Base-by-base conservation (phyloP, 192 early-diverging fungal species). In the Dissophora globulifera region DNA sequence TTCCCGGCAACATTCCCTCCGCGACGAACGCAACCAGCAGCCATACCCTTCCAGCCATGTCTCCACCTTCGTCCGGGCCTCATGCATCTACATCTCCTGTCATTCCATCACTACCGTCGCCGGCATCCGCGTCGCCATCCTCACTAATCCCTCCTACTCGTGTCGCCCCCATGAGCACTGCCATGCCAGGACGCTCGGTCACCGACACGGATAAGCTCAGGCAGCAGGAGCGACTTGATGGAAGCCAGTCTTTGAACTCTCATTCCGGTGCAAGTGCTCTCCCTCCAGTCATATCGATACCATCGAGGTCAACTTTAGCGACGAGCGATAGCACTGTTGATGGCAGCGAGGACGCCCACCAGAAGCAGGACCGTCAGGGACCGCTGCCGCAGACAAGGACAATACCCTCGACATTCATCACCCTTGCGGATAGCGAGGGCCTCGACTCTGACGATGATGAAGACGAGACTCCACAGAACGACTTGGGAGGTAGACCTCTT, bases 391-490 rank as follows among this genome's bases (percentile, higher is more conserved):
- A 38, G 1, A 35, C 53, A 1, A 67, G 38, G 22, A n/a, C 30
- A 30, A 71, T 71, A 19, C 60, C 69, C 1, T 62, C 58, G 25
- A 71, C 69, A 15, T 71, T 71, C 25, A 57, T 71, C 40, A 50
- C 69, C 1, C 27, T 71, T 2, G 22, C 53, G 15, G 47, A 50
- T 27, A 17, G 6, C 20, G 43, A 53, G 17, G 31, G 41, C 17
- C 29, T 33, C 2, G 55, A 17, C 48, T 13, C 32, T 17, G 58
- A 71, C 53, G 52, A 62, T 25, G 59, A 62, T 6, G 46, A 52
- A 20, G 49, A 51, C 9, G 53, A 26, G 16, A 19, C 1, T 40
- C 43, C 43, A 6, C 6, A 38, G 35, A 13, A 38, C 13, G 12
- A 8, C 16, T 32, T 15, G n/a, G 47, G 15, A 11, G 6, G 49